Base-by-base conservation (phyloP, 176 grass and related monocot genomes). In the Rhynchospora tenuis region DNA sequence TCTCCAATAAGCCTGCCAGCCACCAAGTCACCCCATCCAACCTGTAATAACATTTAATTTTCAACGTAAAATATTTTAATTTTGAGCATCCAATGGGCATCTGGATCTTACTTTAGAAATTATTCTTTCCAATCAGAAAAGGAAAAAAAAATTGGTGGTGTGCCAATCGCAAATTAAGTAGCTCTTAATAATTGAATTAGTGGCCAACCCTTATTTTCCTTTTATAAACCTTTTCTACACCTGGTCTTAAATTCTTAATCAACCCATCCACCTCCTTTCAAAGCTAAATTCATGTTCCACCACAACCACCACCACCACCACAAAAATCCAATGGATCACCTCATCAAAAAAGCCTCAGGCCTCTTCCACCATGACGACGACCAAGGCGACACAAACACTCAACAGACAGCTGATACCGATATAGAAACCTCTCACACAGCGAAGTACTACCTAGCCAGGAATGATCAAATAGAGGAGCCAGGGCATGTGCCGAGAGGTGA, bases 271-370 rank as follows among this genome's bases (percentile, higher is more conserved):
- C n/a, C 57, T 61, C 38, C 31, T 81, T 81, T 62, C 56, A 81
- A 81, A 6, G 47, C 78, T 47, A 43, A 51, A 6, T 81, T 45
- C 20, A 81, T 81, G 57, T 59, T 81, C 42, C 56, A 59, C 38
- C 56, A 62, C 19, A 67, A 42, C 56, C 51, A 80, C 10, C 76
- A 29, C 7, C 76, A 58, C 23, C 78, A 80, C 29, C 78, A 61
- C 16, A 80, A 9, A 60, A 81, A 81, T 61, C 29, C 80, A 48
- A 64, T 82, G 62, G 59, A 82, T 64, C 78, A 75, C 83, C 83
- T 84, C 51, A 45, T 52, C 47, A 84, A 61, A 60, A 84, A 70
- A 26, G 29, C 73, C n/a, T 77, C 83, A 28, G 55, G 55, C 42
- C 17, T 85, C 12, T 33, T 85, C 38, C 71, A 31, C 55, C 68